Conservation (phyloP, 1,139 yeast genomes). For the Kluyveromyces sp. region DNA sequence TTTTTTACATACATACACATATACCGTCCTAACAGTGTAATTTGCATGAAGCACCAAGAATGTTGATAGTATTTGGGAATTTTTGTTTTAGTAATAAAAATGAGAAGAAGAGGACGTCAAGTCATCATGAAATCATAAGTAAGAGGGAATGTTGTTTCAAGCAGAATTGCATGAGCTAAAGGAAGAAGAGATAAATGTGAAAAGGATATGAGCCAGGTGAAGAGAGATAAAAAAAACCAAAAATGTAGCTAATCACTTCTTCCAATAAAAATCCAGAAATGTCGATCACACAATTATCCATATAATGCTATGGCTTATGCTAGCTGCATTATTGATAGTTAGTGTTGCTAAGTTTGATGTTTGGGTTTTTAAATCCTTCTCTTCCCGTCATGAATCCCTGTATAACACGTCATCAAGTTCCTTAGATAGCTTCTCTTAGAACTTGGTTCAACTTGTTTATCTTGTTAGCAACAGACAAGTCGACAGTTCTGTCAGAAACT, state of each 20-base stretch:
- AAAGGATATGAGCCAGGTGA: too few species aligned
- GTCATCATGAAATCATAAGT: conserved; percentile 5
- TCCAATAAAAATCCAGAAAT: too few species aligned
- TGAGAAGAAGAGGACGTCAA: conserved; percentile 1
- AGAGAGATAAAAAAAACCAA: too few species aligned
- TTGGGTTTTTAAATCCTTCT: too few species aligned
- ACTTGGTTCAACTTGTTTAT: conserved; percentile 84
- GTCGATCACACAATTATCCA: too few species aligned
- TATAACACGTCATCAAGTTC: neutral
- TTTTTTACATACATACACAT: neutral
- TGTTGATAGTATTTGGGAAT: neutral
- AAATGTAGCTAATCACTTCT: too few species aligned
- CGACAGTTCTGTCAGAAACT: conserved; percentile 96
- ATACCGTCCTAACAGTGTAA: neutral
- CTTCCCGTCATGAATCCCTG: neutral
- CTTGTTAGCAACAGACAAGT: conserved; percentile 78
- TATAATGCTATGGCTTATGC: too few species aligned
- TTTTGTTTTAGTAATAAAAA: neutral
- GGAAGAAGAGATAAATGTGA: too few species aligned
- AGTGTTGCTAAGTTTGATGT: too few species aligned
- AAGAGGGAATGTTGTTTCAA: neutral
- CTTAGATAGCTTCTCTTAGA: conserved; percentile 72
- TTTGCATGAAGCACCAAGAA: conserved; percentile 4
- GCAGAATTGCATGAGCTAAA: too few species aligned
- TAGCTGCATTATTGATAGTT: too few species aligned